These are phyloP conservation scores for Helichrysum umbraculigerum DNA, from an alignment of 129 eudicot genomes.

Conservation along the genomic window DNA sequence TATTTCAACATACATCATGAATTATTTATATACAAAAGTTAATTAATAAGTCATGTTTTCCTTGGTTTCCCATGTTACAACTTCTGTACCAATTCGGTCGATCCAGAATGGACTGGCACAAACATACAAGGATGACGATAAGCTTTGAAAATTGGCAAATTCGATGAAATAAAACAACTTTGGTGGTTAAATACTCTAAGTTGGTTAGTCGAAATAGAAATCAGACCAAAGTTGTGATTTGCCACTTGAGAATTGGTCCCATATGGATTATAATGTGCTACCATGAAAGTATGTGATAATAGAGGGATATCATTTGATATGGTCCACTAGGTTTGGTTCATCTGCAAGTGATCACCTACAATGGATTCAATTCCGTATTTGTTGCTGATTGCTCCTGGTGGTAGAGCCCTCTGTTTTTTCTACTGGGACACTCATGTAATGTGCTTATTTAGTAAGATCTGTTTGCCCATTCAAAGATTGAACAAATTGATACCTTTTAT, in stretches of 20 bases:
- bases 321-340: slow-evolving; percentile 32
- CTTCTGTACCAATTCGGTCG: too few species aligned
- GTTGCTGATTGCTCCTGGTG: not conserved
- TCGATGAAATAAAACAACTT: too few species aligned
- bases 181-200: not conserved
- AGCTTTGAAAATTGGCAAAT: too few species aligned
- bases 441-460: slow-evolving; percentile 20
- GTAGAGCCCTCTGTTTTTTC: slow-evolving; percentile 30
- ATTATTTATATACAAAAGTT: too few species aligned
- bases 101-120: too few species aligned
- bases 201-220: not conserved
- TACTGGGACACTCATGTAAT: slow-evolving; percentile 31
- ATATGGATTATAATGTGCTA: slow-evolving; percentile 11
- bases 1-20: too few species aligned
- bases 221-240: not conserved
- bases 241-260: not conserved
- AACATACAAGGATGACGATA: too few species aligned
- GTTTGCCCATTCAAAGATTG: slow-evolving; percentile 14
- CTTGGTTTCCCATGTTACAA: too few species aligned
- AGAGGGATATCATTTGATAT: slow-evolving; percentile 5
- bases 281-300: slow-evolving; percentile 10
- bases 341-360: slow-evolving; percentile 33
- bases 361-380: not conserved
- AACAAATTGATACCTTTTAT: not conserved
- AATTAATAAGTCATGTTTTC: too few species aligned